Conservation (phyloP, 2,329 filamentous ascomycete genomes). For the Parastagonospora nodorum region DNA sequence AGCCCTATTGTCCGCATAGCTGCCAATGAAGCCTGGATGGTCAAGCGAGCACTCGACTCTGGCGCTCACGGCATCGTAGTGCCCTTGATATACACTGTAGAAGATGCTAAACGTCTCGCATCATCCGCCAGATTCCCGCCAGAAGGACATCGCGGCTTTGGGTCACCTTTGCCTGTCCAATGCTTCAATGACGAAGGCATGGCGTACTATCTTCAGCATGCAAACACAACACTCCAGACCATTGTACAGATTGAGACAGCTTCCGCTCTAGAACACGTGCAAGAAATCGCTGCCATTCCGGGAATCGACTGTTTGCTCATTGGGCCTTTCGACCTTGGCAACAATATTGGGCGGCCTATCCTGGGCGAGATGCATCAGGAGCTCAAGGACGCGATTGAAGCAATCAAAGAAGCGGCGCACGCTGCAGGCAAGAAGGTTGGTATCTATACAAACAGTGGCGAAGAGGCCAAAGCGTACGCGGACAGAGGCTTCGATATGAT, state of each 20-base stretch:
- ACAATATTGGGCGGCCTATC: conserved; percentile 61
- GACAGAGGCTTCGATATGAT: conserved; percentile 62
- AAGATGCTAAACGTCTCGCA: conserved; percentile 59
- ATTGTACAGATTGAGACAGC: conserved; percentile 56
- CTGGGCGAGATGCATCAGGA: conserved; percentile 55
- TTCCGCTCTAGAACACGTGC: conserved; percentile 46
- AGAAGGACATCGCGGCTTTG: conserved; percentile 59
- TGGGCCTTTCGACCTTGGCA: conserved; percentile 62
- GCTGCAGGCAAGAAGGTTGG: conserved; percentile 59
- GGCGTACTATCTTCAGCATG: conserved; percentile 58
- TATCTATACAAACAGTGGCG: conserved; percentile 60
- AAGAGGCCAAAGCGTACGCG: conserved; percentile 57
- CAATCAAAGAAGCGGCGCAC: conserved; percentile 57
- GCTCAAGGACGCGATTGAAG: conserved; percentile 57
- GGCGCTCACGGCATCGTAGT: conserved; percentile 65
- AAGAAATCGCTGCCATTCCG: conserved; percentile 58
- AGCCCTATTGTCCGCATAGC: conserved; percentile 56
- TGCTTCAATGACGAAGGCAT: conserved; percentile 49
- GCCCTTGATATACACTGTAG: conserved; percentile 58
- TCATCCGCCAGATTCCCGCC: conserved; percentile 62
- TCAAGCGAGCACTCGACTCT: conserved; percentile 64
- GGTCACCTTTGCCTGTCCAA: conserved; percentile 59
- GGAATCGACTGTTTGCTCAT: conserved; percentile 61
- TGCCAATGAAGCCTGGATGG: conserved; percentile 65
- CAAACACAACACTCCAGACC: conserved; percentile 59